phyloP scores from a whole-genome alignment of 768 basidiomycete genomes.

The Rhizopogon roseolus region DNA sequence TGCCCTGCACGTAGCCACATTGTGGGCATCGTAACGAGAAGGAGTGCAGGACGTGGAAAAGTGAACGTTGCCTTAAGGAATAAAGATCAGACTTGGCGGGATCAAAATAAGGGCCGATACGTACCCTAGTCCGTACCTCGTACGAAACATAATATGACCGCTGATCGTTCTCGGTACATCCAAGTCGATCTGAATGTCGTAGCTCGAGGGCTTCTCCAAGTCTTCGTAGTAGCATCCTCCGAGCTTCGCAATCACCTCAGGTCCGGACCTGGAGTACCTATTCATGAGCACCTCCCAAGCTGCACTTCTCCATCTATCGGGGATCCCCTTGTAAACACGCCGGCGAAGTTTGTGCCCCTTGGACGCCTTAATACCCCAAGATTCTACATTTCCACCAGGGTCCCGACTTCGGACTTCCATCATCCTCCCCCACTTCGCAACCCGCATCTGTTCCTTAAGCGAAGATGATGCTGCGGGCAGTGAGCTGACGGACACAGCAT shows the following conservation, averaged over 20 bases:
- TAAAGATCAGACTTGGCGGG: neutral
- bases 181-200: conserved; percentile 96
- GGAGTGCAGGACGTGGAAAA: conserved; percentile 92
- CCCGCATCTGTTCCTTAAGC: conserved; percentile 67
- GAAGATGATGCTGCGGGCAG: conserved; percentile 45
- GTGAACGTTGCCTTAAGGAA: conserved; percentile 72
- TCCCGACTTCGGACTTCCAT: conserved; percentile 64
- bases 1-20: conserved; percentile 98
- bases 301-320: conserved; percentile 91
- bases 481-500: conserved; percentile 39
- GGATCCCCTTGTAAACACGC: conserved; percentile 92
- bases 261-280: conserved; percentile 41
- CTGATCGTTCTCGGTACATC: conserved; percentile 96
- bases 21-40: conserved; percentile 80
- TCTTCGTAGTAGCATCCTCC: conserved; percentile 52
- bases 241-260: conserved; percentile 39
- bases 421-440: conserved; percentile 95
- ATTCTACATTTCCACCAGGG: conserved; percentile 67
- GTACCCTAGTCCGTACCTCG: conserved; percentile 92
- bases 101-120: conserved; percentile 25
- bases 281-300: conserved; percentile 86
- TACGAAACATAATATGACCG: conserved; percentile 91
- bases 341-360: conserved; percentile 68
- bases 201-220: conserved; percentile 76
- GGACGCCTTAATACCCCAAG: conserved; percentile 63